phyloP scores from a whole-genome alignment of 2,329 filamentous ascomycete species.

The Neurospora sp. region DNA sequence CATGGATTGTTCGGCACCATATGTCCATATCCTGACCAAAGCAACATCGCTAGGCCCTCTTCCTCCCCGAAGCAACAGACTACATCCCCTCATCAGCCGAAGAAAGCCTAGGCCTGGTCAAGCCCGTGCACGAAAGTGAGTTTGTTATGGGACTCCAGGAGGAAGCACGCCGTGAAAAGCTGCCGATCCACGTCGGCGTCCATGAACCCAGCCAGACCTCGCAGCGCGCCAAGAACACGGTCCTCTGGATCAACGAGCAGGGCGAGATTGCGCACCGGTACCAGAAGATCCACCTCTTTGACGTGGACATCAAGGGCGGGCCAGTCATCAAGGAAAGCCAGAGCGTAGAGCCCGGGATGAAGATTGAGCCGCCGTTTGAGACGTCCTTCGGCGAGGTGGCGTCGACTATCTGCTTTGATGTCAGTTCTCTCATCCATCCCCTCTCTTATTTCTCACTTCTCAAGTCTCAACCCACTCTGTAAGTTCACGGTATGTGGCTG shows the following conservation, averaged over 20 bases:
- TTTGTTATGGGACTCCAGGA: slow-evolving; percentile 69
- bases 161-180: slow-evolving; percentile 49
- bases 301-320: slow-evolving; percentile 38
- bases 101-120: slow-evolving; percentile 62
- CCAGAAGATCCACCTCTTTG: slow-evolving; percentile 88
- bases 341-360: slow-evolving; percentile 54
- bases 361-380: slow-evolving; percentile 60
- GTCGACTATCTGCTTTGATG: slow-evolving; percentile 79
- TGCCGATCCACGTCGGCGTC: slow-evolving; percentile 79
- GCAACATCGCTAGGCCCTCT: slow-evolving; percentile 37
- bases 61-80: slow-evolving; percentile 85
- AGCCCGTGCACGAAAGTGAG: slow-evolving; percentile 51
- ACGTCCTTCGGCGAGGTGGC: slow-evolving; percentile 67
- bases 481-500: neutral
- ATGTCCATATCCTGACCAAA: neutral
- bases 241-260: slow-evolving; percentile 38
- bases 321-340: slow-evolving; percentile 19
- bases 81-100: slow-evolving; percentile 65
- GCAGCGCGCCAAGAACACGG: slow-evolving; percentile 39
- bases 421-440: slow-evolving; percentile 50
- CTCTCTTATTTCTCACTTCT: neutral
- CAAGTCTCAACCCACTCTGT: neutral
- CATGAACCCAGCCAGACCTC: slow-evolving; percentile 50
- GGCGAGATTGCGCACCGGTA: slow-evolving; percentile 45
- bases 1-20: too few relatives aligned